Evolutionary conservation across 371 early-diverging fungal species (phyloP), one percentile per base, ranked within the genome.

Genomic region (Rhizopus microsporus): DNA sequence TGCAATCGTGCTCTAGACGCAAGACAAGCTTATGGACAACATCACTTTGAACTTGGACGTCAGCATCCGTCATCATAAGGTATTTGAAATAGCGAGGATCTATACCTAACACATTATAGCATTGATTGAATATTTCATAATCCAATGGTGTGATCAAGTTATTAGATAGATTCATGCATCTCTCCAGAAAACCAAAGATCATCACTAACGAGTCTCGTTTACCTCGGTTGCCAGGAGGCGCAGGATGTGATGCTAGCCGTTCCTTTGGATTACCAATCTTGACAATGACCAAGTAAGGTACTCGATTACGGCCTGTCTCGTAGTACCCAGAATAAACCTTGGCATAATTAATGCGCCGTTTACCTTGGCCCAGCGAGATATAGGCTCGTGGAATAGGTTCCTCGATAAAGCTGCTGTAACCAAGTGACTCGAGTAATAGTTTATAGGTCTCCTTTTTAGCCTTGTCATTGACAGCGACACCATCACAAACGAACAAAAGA

Each of bases 401-500:
- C 16, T 69, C 75, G 6, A 54, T 63, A 7, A 71, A 66, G 13
- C 63, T 58, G 34, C 72, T 69, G 59, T 77, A 71, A 3, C 75
- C 77, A 2, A 80, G 62, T 8, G 71, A 60, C 35, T 80, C 74
- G 10, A 77, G 57, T 15, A 80, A 51, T n/a, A 69, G 51, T 1
- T 39, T 45, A 40, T 80, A 62, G 0, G 74, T 73, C 37, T 72
- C 64, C 38, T 65, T 67, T 9, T 63, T 54, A 33, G 69, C 72
- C 16, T 52, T 33, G 8, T 54, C 45, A 39, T 63, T 65, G 30
- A 48, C 49, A 8, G 66, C 65, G 0, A 75, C 40, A n/a, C 80
- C 80, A 57, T 80, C 81, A 35, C 78, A 77, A 4, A 80, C 75
- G 59, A 85, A 81, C 29, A 83, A 17, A 15, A 85, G 51, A n/a